phyloP scores from a whole-genome alignment of 495 filamentous ascomycete genomes.

The Podospora pseudopauciseta region DNA sequence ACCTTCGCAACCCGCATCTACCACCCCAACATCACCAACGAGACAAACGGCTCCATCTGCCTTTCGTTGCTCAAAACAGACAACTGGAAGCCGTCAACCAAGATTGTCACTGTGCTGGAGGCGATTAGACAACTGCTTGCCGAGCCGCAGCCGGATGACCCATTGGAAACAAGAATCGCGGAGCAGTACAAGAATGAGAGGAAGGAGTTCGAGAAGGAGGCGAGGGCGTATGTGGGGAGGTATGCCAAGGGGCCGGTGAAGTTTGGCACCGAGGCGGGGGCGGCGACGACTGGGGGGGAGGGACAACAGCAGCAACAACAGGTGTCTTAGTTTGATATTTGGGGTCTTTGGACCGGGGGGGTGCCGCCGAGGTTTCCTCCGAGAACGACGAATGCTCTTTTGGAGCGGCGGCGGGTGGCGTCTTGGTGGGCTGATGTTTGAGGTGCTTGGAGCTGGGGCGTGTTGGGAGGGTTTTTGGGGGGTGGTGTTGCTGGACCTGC shows the following conservation, averaged over 20 bases:
- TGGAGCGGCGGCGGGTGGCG: no score
- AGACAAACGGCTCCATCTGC: constrained; percentile 85
- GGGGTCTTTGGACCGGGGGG: no score
- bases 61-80: constrained; percentile 81
- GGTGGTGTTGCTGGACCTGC: no score
- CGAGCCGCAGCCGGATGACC: constrained; percentile 92
- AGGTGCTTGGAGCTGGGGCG: no score
- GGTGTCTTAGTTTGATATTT: no score
- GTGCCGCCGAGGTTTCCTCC: no score
- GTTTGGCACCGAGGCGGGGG: constrained; percentile 17
- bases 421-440: no score
- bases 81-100: constrained; percentile 90
- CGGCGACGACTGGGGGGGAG: neutral
- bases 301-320: neutral
- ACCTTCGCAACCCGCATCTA: constrained; percentile 94
- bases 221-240: constrained; percentile 72
- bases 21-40: constrained; percentile 97
- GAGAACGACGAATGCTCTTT: no score
- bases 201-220: constrained; percentile 76
- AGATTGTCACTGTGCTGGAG: constrained; percentile 71
- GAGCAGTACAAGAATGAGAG: constrained; percentile 75
- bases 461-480: no score
- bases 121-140: constrained; percentile 72
- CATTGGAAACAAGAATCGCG: constrained; percentile 82
- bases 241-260: constrained; percentile 58